A percentile compares a stretch with the other conserved stretches of the same genome.
Conservation (phyloP, 2,329 filamentous ascomycete genomes). For the Monosporascus sp. region DNA sequence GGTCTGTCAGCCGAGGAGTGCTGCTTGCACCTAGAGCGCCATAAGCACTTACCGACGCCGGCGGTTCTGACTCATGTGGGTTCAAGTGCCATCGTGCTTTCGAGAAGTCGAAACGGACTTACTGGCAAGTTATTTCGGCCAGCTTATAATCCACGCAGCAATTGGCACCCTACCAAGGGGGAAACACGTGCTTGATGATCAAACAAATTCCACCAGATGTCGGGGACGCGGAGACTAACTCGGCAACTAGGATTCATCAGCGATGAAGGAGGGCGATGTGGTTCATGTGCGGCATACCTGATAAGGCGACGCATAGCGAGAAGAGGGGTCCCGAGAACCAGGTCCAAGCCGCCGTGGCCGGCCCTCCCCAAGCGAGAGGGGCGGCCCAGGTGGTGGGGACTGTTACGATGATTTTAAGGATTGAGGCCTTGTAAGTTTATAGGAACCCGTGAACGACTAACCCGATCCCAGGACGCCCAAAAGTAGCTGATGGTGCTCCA, state of each 20-base stretch:
- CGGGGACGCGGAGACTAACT: conserved; percentile 62
- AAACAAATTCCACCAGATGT: conserved; percentile 57
- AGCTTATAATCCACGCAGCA: conserved; percentile 63
- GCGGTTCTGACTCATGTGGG: neutral
- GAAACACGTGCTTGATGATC: conserved; percentile 3
- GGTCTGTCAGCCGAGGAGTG: neutral
- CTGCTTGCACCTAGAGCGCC: neutral
- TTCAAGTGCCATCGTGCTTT: too few species aligned
- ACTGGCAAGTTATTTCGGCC: conserved; percentile 61
- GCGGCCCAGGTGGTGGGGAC: conserved; percentile 59
- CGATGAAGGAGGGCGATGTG: neutral
- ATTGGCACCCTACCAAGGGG: conserved; percentile 34
- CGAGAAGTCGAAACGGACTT: too few species aligned
- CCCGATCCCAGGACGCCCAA: conserved; percentile 57
- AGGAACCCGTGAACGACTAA: neutral
- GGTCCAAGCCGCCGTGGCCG: conserved; percentile 61
- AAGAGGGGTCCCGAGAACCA: conserved; percentile 61
- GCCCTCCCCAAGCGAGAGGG: conserved; percentile 54
- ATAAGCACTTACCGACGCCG: neutral
- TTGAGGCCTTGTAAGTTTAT: neutral
- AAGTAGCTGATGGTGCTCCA: conserved; percentile 63
- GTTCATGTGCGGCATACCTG: neutral
- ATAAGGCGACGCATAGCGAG: conserved; percentile 51
- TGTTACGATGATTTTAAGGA: neutral
- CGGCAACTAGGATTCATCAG: conserved; percentile 42